Evolutionary conservation across 1,284 basidiomycete genomes (phyloP).

Genomic region (Athelia sp.): DNA sequence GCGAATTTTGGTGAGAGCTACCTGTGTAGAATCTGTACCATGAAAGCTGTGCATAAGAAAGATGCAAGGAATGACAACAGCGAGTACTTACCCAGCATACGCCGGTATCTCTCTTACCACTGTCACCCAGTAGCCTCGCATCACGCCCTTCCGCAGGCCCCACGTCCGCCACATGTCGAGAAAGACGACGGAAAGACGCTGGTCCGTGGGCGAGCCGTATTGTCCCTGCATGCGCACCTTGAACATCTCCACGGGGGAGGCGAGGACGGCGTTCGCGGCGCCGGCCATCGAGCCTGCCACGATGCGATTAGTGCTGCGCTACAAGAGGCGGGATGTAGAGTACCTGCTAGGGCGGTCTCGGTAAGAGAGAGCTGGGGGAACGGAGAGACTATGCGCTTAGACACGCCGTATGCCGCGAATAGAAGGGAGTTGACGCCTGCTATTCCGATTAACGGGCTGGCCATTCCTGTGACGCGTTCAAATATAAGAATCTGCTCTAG

Average conservation of each 20-base stretch:
- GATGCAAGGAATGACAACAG: not conserved
- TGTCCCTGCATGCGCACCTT: slow-evolving; percentile 98
- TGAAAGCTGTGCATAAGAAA: not conserved
- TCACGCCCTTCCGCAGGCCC: slow-evolving; percentile 84
- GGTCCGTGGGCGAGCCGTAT: slow-evolving; percentile 73
- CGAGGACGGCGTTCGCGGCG: slow-evolving; percentile 82
- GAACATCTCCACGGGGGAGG: slow-evolving; percentile 88
- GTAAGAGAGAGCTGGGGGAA: slow-evolving; percentile 77
- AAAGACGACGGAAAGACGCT: slow-evolving; percentile 68
- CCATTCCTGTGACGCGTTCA: slow-evolving; percentile 64
- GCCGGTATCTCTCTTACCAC: slow-evolving; percentile 91
- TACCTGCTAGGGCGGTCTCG: slow-evolving; percentile 69
- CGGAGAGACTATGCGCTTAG: slow-evolving; percentile 82
- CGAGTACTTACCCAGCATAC: slow-evolving; percentile 72
- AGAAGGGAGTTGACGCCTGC: slow-evolving; percentile 95
- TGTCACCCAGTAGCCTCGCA: slow-evolving; percentile 97
- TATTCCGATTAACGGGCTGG: slow-evolving; percentile 89
- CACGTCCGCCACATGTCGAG: slow-evolving; percentile 81
- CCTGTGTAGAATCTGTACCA: slow-evolving; percentile 69
- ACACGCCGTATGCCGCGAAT: slow-evolving; percentile 84
- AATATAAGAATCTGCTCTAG: not conserved
- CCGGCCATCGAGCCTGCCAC: slow-evolving; percentile 86
- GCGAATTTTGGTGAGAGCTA: slow-evolving; percentile 17
- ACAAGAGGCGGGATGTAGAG: not conserved
- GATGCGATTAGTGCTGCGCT: too few relatives aligned